Percentiles rank a stretch among this genome's conserved stretches.
phyloP scores from a whole-genome alignment of 192 early-diverging fungal species.

The Pecoramyces ruminantium region DNA sequence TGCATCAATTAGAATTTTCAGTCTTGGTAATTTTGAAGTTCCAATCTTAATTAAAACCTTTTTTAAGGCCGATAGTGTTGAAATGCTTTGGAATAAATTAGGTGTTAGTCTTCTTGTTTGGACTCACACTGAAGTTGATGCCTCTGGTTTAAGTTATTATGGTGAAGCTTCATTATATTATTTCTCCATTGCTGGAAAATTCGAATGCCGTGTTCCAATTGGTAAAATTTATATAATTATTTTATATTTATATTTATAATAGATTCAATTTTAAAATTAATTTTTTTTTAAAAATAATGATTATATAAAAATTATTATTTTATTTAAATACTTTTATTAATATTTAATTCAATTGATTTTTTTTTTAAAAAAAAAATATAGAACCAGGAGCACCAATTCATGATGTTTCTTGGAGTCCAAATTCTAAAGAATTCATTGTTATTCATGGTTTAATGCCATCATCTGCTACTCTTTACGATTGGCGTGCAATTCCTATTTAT shows the following conservation, averaged over 20 bases:
- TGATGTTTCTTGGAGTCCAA: slow-evolving; percentile 87
- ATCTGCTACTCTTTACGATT: slow-evolving; percentile 83
- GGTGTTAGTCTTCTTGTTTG: slow-evolving; percentile 76
- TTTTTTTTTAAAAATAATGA: too few relatives aligned
- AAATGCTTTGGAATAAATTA: slow-evolving; percentile 81
- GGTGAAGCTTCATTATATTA: slow-evolving; percentile 91
- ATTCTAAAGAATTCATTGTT: slow-evolving; percentile 91
- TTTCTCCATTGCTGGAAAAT: slow-evolving; percentile 75
- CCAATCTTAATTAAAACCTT: slow-evolving; percentile 81
- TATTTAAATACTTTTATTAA: too few relatives aligned
- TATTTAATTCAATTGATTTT: too few relatives aligned
- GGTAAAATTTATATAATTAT: slow-evolving; percentile 6
- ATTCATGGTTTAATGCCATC: slow-evolving; percentile 86
- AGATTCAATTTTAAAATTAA: too few relatives aligned
- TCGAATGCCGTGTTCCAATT: slow-evolving; percentile 74
- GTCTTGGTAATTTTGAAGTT: slow-evolving; percentile 51
- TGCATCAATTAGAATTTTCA: slow-evolving; percentile 70
- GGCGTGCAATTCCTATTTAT: slow-evolving; percentile 64
- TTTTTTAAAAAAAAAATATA: slow-evolving; percentile 2
- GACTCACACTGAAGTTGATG: slow-evolving; percentile 90
- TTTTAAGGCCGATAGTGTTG: slow-evolving; percentile 81
- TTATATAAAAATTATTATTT: too few relatives aligned
- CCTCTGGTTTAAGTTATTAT: slow-evolving; percentile 92
- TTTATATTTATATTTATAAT: neutral
- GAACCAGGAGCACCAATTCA: slow-evolving; percentile 84